Evolutionary conservation across 2,329 filamentous ascomycete species (phyloP), one percentile per base, ranked within the genome.

Genomic region (Reticulascus tulasneorum): DNA sequence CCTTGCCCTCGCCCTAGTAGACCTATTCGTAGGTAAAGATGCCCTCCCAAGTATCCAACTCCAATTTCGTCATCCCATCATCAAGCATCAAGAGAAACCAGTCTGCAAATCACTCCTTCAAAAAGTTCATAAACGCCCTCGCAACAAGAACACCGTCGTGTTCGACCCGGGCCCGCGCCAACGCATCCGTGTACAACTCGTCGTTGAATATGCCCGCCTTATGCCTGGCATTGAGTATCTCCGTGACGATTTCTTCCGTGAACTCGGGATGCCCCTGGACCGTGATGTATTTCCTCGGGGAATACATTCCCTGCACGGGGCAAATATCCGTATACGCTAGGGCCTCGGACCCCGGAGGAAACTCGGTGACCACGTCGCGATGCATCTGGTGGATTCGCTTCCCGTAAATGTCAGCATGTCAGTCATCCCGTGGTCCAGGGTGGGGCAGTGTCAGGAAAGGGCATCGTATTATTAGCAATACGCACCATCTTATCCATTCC

Each of bases 211-310:
- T 69, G 1, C 86, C 86, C 30, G 66, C 66, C 19, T 69, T 66
- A 52, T 84, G 77, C 38, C 89, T 73, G 41, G 73, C 63, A 42
- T 74, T 69, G 36, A 91, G 60, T 23, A 94, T 62, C 56, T 87
- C 82, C 13, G 64, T 67, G 49, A 89, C 76, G 46, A 94, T 89
- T 12, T 79, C 73, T 40, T 72, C 69, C 5, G 73, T 84, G 56
- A 91, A 93, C 59, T 95, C 89, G 1, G 88, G 89, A 58, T 94
- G 88, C 6, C 87, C 88, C 64, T 95, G 88, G 2, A 94, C 77
- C 0, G 86, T 82, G 42, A 94, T 81, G 42, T 86, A 67, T 23
- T 73, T 72, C 26, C 72, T 67, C 8, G 80, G 75, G 15, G 71
- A 60, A 55, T 93, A 85, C 75, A 94, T 87, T 43, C 81, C 84